These are phyloP conservation scores for Coccomyxa sp. DNA, from an alignment of 139 green algal species.

Conservation along the genomic window DNA sequence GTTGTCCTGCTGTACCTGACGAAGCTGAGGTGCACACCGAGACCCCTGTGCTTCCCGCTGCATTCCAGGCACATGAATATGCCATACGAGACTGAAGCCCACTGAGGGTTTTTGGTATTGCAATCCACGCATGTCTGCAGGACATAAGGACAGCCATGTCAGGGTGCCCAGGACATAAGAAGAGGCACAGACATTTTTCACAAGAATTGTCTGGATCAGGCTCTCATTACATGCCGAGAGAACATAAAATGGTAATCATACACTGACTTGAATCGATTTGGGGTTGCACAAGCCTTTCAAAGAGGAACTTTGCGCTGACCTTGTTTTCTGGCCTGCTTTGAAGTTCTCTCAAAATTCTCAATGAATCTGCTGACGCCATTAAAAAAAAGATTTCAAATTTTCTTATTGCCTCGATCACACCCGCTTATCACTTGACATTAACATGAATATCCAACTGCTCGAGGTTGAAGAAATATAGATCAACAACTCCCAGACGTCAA, in stretches of 20 bases:
- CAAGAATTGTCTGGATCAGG: too few species aligned
- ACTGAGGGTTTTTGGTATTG: conserved; percentile 90
- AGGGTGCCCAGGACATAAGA: too few species aligned
- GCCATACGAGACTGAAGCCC: conserved; percentile 93
- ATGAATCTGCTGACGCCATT: conserved; percentile 79
- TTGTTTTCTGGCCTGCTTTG: conserved; percentile 83
- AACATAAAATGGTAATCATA: too few species aligned
- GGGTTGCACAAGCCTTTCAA: background rate
- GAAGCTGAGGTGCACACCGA: conserved; percentile 98
- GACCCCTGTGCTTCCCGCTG: conserved; percentile 85
- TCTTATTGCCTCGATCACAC: too few species aligned
- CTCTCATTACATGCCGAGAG: too few species aligned
- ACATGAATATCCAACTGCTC: too few species aligned
- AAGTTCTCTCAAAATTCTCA: conserved; percentile 75
- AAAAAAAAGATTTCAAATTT: background rate
- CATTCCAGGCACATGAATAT: conserved; percentile 99
- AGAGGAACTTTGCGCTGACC: conserved; percentile 34
- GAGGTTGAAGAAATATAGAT: too few species aligned
- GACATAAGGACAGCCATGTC: background rate
- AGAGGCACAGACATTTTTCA: too few species aligned
- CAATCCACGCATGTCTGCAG: conserved; percentile 91
- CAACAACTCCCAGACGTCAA: too few species aligned
- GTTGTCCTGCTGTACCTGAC: conserved; percentile 65
- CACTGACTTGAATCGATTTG: too few species aligned
- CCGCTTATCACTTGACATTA: too few species aligned